Evolutionary conservation across 169 alveolate species (phyloP), one percentile per base, ranked within the genome.

Genomic region (Plasmodium billcollinsi): DNA sequence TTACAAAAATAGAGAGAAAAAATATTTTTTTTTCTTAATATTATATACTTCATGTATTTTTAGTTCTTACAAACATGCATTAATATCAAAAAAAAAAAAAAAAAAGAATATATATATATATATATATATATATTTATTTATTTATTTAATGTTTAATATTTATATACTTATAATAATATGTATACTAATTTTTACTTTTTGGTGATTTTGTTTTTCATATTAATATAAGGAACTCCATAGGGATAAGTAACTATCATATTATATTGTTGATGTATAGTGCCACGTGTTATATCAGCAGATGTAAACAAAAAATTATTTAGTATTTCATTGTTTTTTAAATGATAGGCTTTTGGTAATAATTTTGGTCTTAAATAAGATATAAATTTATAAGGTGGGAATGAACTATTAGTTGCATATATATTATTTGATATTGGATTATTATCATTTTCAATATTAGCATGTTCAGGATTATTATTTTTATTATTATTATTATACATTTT

Each of bases 191-290:
- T 39, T 39, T 39, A 39, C 47, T 7, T 39, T 39, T 39, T 39
- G 47, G 0, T 39, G 47, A 39, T 39, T 39, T 39, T 18, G 2
- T 50, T 71, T 52, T 62, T 62, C 39, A 75, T 18, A 43, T 78
- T 49, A 24, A 78, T 70, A 33, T 49, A 63, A 45, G 89, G 89
- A 33, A 78, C 89, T 4, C 89, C 89, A 33, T 78, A 78, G 2
- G 89, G 89, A 15, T 78, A 78, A 20, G 89, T 49, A 50, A 78
- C 89, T 33, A 50, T 76, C 56, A 63, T 67, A 15, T 78, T 78
- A 47, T 33, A 65, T 73, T 78, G 89, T 43, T 59, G 39, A 47
- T 78, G 72, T 29, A 78, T 65, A 18, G 61, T 78, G 9, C 78
- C 89, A 9, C 24, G 59, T 26, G 89, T 29, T 45, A 66, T 5